Evolutionary conservation across 805 yeast species (phyloP), one percentile per base, ranked within the genome.

Genomic region (Spathaspora sp.): DNA sequence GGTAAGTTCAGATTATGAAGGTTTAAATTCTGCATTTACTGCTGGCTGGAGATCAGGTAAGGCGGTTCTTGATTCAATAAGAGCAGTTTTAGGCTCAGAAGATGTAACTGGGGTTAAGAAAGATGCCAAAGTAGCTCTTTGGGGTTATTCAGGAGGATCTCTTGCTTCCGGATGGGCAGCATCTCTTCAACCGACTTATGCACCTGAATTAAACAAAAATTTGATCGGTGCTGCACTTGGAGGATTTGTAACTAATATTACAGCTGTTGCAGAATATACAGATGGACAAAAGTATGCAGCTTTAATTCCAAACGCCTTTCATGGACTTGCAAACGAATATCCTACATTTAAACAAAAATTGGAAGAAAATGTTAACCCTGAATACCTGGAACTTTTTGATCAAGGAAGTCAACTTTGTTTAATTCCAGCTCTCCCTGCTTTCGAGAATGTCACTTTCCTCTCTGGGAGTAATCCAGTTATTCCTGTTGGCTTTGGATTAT

Each of bases 121-220:
- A 4, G 56, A 57, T 49, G 66, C 66, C 11, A 52, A 57, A 19
- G 55, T 61, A 2, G 57, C 55, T 11, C 29, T 71, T 45, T 69
- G 69, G 69, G 77, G 77, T 0, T 72, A 66, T 49, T 67, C 73
- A 3, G 77, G 77, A n/a, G 76, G 75, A 9, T 60, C 72, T 1
- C 52, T 70, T 29, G 72, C 76, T 12, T 49, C 69, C 16, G 64
- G 69, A 6, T 72, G 76, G 76, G 75, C 74, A 12, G 66, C 70
- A 2, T 61, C 67, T 8, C 55, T 69, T 26, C 73, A 68, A 52
- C 74, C 74, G 10, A 46, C 53, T 1, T 72, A 72, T 51, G 75
- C 76, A 4, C 69, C 70, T 1, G 76, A 72, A 55, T 54, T 59
- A 26, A 46, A 31, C 48, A 50, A 56, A 11, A 62, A 50, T 48